These are phyloP conservation scores for Pyrenochaeta sp. DNA, from an alignment of 2,329 filamentous ascomycete species.

Conservation along the genomic window DNA sequence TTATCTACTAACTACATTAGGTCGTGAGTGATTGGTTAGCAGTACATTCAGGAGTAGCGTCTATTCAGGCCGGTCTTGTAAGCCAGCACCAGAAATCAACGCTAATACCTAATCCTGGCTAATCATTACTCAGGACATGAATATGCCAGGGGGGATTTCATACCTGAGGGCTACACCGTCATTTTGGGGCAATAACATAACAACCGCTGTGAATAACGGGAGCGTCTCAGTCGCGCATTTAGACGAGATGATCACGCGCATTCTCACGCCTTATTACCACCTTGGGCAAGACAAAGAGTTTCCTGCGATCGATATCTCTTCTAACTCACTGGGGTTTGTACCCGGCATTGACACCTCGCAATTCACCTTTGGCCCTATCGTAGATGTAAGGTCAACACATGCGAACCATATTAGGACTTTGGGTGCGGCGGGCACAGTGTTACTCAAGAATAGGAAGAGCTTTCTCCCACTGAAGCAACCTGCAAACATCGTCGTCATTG, in stretches of 20 bases:
- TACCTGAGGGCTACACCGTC: conserved; percentile 22
- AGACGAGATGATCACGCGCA: conserved; percentile 56
- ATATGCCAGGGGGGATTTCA: conserved; percentile 48
- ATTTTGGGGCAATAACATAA: conserved; percentile 50
- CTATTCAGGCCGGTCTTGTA: conserved; percentile 55
- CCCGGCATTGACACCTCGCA: background rate
- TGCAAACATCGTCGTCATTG: conserved; percentile 57
- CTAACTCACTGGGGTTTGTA: conserved; percentile 33
- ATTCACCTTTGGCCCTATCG: conserved; percentile 42
- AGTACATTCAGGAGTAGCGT: conserved; percentile 52
- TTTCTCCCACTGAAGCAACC: conserved; percentile 61
- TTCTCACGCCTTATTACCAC: conserved; percentile 56
- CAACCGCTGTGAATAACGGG: conserved; percentile 49
- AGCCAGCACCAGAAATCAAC: background rate
- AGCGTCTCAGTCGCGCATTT: conserved; percentile 48
- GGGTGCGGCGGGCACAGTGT: conserved; percentile 50
- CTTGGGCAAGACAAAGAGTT: conserved; percentile 49
- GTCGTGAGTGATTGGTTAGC: conserved; percentile 55
- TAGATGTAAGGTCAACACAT: conserved; percentile 50
- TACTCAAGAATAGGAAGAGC: conserved; percentile 58
- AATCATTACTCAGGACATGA: conserved; percentile 47
- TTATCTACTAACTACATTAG: too few species aligned
- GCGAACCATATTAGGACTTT: conserved; percentile 48
- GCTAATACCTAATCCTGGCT: background rate
- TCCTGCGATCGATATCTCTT: conserved; percentile 43